Evolutionary conservation across 148 eudicot species (phyloP).

Genomic region (Polygonum maritimum): DNA sequence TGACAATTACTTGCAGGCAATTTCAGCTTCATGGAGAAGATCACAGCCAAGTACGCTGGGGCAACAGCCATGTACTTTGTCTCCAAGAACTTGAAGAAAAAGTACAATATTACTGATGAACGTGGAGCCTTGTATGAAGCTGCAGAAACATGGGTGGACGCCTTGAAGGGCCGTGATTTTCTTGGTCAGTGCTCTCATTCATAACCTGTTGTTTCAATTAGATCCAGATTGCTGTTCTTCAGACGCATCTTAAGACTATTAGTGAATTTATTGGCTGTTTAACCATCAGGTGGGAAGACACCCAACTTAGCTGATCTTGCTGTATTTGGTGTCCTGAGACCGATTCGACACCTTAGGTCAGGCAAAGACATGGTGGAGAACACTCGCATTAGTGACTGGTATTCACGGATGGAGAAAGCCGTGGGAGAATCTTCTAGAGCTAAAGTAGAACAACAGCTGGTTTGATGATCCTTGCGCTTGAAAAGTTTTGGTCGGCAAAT

Average conservation of each 20-base stretch:
- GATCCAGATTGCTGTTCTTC: neutral
- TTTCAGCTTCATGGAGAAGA: slow-evolving; percentile 68
- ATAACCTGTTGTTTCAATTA: neutral
- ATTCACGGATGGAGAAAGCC: slow-evolving; percentile 57
- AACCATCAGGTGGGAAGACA: slow-evolving; percentile 51
- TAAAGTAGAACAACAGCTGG: slow-evolving; percentile 17
- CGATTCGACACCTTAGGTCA: slow-evolving; percentile 73
- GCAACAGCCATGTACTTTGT: slow-evolving; percentile 96
- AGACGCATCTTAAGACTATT: neutral
- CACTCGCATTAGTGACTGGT: slow-evolving; percentile 85
- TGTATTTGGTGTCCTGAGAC: slow-evolving; percentile 86
- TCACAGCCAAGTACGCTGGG: slow-evolving; percentile 76
- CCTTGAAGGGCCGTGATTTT: slow-evolving; percentile 62
- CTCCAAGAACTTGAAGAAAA: slow-evolving; percentile 79
- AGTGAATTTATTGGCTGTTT: neutral
- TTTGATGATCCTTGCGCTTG: neutral
- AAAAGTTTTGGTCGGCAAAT: slow-evolving; percentile 4
- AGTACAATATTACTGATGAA: slow-evolving; percentile 76
- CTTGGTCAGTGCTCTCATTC: slow-evolving; percentile 44
- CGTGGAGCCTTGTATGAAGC: slow-evolving; percentile 81
- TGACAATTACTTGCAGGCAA: slow-evolving; percentile 43
- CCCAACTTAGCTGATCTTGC: slow-evolving; percentile 91
- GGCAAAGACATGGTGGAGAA: slow-evolving; percentile 90
- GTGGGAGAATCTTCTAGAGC: slow-evolving; percentile 54
- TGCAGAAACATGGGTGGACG: slow-evolving; percentile 95